Percentiles rank a stretch among this genome's conserved stretches.
These are phyloP conservation scores for Kluyveromyces sp. DNA, from an alignment of 1,139 yeast species.

Conservation along the genomic window DNA sequence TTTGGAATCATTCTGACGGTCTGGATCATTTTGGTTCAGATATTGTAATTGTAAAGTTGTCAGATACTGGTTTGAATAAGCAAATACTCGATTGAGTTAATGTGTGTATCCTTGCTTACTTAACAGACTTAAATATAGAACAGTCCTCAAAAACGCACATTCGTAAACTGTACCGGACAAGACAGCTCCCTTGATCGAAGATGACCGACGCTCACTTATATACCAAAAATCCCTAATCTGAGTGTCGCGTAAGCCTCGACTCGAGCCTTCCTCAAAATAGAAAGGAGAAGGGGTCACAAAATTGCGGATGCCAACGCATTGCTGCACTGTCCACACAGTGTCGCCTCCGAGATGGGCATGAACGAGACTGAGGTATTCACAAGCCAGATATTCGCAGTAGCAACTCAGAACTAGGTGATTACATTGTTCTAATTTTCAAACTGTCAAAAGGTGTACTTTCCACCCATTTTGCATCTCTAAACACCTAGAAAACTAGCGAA, in stretches of 20 bases:
- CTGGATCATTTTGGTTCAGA: conserved; percentile 12
- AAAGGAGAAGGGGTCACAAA: not conserved
- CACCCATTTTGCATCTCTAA: not conserved
- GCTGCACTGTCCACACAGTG: too few relatives aligned
- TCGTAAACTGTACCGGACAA: too few relatives aligned
- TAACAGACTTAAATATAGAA: not conserved
- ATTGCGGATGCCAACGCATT: too few relatives aligned
- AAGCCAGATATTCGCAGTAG: not conserved
- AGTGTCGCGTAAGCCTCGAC: not conserved
- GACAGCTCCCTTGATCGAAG: too few relatives aligned
- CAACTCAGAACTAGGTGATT: not conserved
- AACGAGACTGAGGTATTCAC: not conserved
- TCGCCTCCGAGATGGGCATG: too few relatives aligned
- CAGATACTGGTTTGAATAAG: too few relatives aligned
- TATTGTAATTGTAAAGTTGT: not conserved
- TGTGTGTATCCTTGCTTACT: not conserved
- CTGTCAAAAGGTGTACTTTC: not conserved
- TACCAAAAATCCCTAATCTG: not conserved
- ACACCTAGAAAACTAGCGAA: not conserved
- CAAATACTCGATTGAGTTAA: not conserved
- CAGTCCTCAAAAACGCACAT: too few relatives aligned
- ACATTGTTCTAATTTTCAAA: not conserved
- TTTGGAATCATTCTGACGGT: conserved; percentile 16
- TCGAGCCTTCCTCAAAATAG: not conserved
- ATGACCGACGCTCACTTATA: too few relatives aligned